phyloP scores from a whole-genome alignment of 1,284 basidiomycete species.

The Leccinum variabile region DNA sequence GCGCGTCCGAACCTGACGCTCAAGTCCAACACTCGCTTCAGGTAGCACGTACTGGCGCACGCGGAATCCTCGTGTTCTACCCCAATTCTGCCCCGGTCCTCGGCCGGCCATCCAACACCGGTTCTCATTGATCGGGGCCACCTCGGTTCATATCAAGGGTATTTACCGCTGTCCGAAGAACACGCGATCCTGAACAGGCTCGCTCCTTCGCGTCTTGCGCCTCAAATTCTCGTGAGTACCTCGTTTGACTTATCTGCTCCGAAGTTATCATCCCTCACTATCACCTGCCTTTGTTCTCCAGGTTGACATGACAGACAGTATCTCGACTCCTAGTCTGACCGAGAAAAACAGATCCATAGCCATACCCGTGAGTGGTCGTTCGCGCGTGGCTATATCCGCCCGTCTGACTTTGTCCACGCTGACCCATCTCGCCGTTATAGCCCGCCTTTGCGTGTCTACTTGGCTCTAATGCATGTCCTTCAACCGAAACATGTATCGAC shows the following conservation, averaged over 20 bases:
- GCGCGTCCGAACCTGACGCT: not conserved
- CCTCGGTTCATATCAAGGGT: slow-evolving; percentile 1
- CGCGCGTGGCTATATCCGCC: not conserved
- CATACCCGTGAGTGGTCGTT: slow-evolving; percentile 19
- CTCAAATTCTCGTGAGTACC: not conserved
- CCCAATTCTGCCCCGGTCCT: not conserved
- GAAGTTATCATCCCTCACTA: not conserved
- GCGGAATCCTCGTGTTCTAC: not conserved
- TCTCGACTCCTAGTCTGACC: not conserved
- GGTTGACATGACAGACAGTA: slow-evolving; percentile 6
- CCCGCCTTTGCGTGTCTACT: slow-evolving; percentile 10
- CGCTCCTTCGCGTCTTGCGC: not conserved
- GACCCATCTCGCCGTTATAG: slow-evolving; percentile 9
- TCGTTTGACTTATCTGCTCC: not conserved
- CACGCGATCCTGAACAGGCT: not conserved
- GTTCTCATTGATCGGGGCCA: not conserved
- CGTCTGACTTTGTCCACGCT: not conserved
- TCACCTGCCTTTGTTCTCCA: not conserved
- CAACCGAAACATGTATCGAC: slow-evolving; percentile 4
- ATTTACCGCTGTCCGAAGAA: not conserved
- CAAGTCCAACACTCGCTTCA: not conserved
- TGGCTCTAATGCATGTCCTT: slow-evolving; percentile 21
- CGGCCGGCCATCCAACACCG: not conserved
- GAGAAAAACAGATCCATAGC: not conserved
- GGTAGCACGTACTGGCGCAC: not conserved